Base-by-base conservation (phyloP, 352 stramenopile species). In the Phytopythium boreale region DNA sequence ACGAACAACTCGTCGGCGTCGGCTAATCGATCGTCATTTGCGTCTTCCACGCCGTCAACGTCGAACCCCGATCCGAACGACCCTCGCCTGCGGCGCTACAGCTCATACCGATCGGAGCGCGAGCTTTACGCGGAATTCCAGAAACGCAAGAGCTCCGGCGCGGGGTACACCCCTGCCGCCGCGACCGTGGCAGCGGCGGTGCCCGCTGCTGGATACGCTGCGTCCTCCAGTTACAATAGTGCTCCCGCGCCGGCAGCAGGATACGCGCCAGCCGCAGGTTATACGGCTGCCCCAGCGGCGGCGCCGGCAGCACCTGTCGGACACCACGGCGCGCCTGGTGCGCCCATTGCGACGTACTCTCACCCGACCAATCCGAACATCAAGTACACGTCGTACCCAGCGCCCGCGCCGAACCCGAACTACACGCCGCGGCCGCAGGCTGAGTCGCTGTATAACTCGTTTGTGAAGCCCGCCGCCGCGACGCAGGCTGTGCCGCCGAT, bases 91-190 rank as follows among this genome's bases (percentile, higher is more conserved):
- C 73, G 72, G 39, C 87, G 87, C 34, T 93, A 86, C 65, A 77
- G 72, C 22, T 67, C 76, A 20, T 95, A 95, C 80, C 93, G 93
- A 62, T 89, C 82, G 1, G 85, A 95, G 63, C 64, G 71, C 10
- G 87, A 95, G 62, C 67, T 95, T 11, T 93, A 95, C 58, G 85
- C 82, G 37, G 75, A 94, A 61, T 95, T 92, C 62, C 78, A 83
- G 24, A 72, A 72, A 15, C 59, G 55, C 15, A 84, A 81, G 64
- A 76, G 63, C 49, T 69, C 70, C 2, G 51, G 66, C 34, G 24
- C 46, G 24, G 37, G 52, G n/a, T 37, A 51, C 26, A 22, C 50
- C 1, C 60, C 63, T 56, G 46, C 59, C 34, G 29, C 67, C 20
- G 15, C 49, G 5, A 20, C 60, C 7, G 47, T 41, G 14, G 56